Evolutionary conservation across 306 rosid genomes (phyloP), one percentile per base, ranked within the genome.

Genomic region (Dalbergia cultrata): DNA sequence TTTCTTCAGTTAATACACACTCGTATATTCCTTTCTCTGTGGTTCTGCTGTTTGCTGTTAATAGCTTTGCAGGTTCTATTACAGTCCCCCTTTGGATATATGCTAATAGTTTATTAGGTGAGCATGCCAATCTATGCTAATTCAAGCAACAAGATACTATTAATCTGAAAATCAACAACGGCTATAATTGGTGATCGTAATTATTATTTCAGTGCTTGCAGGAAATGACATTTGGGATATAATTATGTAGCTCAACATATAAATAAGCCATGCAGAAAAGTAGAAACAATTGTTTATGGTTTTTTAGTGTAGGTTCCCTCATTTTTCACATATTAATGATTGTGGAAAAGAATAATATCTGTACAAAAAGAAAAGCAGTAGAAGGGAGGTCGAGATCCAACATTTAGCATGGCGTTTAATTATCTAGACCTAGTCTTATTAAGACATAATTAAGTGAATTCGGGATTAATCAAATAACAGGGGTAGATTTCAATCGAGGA

Each of bases 311-410:
- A 83, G 61, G 49, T 63, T 67, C 69, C 49, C 70, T 86, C 69
- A 72, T 78, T 78, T 81, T 50, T 64, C 52, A 26, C 72, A 70
- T 13, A 17, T 47, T 76, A 21, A 83, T 81, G 54, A 86, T 75
- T 76, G 82, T 50, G 77, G 35, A 44, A 70, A 65, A 66, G 67
- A 84, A 81, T 22, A 66, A 72, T 67, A 34, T 35, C 74, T 53
- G 19, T 33, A 54, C 9, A 81, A 67, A 44, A 62, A 19, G 14
- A 39, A 82, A 69, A 71, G 66, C 61, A 80, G 74, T 54, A 39
- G 54, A 0, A 69, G 70, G 84, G 72, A 70, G 82, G 41, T 84
- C 80, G 74, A 79, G 93, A 90, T 88, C 94, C 90, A 87, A 86
- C 92, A 90, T 67, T 34, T 13, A 45, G 75, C 87, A 80, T 90